Percentiles rank a stretch among this genome's conserved stretches.
Evolutionary conservation across 129 eudicot species (phyloP).

Genomic region (Saposhnikovia divaricata): DNA sequence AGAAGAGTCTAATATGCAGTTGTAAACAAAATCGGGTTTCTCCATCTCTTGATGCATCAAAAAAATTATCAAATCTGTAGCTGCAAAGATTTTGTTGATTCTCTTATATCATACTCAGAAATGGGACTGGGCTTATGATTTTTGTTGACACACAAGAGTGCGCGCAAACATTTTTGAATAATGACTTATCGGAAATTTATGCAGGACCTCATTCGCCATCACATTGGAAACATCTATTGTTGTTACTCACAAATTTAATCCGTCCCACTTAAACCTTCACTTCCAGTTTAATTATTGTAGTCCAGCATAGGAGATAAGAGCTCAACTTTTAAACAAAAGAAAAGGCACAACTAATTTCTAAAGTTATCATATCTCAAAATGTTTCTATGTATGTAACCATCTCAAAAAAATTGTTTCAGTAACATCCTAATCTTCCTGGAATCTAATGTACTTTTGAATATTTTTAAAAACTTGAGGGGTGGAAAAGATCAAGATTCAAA

Average conservation of each 20-base stretch:
- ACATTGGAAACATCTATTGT: neutral
- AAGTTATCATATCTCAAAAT: neutral
- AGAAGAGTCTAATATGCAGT: too few species aligned
- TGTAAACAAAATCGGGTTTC: too few species aligned
- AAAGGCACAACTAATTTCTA: neutral
- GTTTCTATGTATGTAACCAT: neutral
- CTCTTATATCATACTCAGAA: too few species aligned
- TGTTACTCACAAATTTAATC: neutral
- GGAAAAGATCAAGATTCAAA: neutral
- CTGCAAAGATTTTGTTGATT: too few species aligned
- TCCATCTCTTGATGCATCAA: too few species aligned
- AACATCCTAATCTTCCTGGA: neutral
- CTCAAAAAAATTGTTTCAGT: neutral
- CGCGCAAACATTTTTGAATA: too few species aligned
- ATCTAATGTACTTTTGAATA: neutral
- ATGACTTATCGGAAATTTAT: too few species aligned
- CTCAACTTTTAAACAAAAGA: neutral
- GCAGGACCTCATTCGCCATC: too few species aligned
- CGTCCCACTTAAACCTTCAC: neutral
- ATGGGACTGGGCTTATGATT: too few species aligned
- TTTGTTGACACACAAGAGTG: too few species aligned
- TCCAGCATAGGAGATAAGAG: slow-evolving; percentile 6
- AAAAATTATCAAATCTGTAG: too few species aligned
- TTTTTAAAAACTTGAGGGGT: neutral
- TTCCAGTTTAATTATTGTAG: neutral